Conservation (phyloP, 2,329 filamentous ascomycete genomes). For the Aspergillus fructus region DNA sequence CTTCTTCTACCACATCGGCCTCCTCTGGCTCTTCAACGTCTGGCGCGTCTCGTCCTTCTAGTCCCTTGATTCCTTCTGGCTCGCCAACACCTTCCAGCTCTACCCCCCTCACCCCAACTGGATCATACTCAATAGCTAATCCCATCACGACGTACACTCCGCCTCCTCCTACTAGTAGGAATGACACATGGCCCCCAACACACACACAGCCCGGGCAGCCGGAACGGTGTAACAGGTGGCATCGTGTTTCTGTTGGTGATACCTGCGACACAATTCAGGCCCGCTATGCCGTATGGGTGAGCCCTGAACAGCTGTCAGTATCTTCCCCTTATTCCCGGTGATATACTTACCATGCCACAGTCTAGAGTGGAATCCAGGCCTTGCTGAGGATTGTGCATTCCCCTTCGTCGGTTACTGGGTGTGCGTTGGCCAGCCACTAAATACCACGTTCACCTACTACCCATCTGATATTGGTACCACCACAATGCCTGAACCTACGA, state of each 20-base stretch:
- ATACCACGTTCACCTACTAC: neutral
- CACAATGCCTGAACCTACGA: constrained; percentile 2
- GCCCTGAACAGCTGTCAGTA: constrained; percentile 9
- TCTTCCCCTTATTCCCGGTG: neutral
- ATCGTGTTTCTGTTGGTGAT: constrained; percentile 10
- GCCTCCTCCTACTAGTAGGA: neutral
- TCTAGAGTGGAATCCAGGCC: constrained; percentile 15
- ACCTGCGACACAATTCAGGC: constrained; percentile 11
- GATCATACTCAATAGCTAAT: constrained; percentile 8
- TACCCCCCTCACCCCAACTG: neutral
- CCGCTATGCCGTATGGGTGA: constrained; percentile 2
- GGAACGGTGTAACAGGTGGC: constrained; percentile 10
- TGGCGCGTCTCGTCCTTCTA: neutral
- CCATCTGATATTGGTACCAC: neutral
- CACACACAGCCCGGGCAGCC: constrained; percentile 14
- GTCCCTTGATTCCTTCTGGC: neutral
- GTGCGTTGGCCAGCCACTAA: constrained; percentile 4
- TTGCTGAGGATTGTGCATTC: constrained; percentile 9
- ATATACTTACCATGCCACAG: neutral
- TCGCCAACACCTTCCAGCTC: neutral
- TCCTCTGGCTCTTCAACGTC: neutral
- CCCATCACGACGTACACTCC: constrained; percentile 12
- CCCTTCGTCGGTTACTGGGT: constrained; percentile 12
- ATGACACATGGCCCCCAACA: constrained; percentile 13
- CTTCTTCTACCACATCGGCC: neutral